phyloP scores from a whole-genome alignment of 1,284 basidiomycete genomes.

The Boletellus deceptivus region DNA sequence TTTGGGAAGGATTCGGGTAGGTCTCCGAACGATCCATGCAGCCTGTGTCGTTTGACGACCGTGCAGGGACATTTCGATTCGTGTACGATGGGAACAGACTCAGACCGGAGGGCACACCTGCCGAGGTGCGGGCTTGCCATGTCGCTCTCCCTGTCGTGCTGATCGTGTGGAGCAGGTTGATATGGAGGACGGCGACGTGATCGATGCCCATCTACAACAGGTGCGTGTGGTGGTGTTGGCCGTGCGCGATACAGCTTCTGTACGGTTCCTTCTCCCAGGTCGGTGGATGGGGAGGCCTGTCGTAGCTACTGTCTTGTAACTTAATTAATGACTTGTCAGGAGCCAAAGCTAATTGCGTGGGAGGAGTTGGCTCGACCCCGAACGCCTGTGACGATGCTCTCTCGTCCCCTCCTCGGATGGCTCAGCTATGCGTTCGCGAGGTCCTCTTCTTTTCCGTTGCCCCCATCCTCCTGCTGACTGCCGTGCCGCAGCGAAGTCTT shows the following conservation, averaged over 20 bases:
- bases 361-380: conserved; percentile 1
- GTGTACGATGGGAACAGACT: conserved; percentile 52
- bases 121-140: conserved; percentile 38
- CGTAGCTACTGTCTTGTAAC: not conserved
- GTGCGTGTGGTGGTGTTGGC: conserved; percentile 12
- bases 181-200: conserved; percentile 32
- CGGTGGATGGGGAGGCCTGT: conserved; percentile 9
- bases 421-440: conserved; percentile 77
- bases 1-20: conserved; percentile 58
- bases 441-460: conserved; percentile 33
- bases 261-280: conserved; percentile 7
- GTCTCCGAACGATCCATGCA: conserved; percentile 7
- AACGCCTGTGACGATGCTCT: conserved; percentile 23
- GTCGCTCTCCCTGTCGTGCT: not conserved
- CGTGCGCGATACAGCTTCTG: not conserved
- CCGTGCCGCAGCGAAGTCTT: conserved; percentile 64
- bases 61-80: conserved; percentile 56
- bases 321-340: not conserved
- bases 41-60: not conserved
- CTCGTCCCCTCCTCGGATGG: conserved; percentile 64
- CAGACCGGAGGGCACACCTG: conserved; percentile 48
- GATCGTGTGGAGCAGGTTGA: conserved; percentile 12
- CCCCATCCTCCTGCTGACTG: not conserved
- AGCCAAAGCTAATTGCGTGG: not conserved
- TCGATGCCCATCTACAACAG: conserved; percentile 30